Conservation (phyloP, 2,329 filamentous ascomycete genomes). For the Stromatinia cepivora region DNA sequence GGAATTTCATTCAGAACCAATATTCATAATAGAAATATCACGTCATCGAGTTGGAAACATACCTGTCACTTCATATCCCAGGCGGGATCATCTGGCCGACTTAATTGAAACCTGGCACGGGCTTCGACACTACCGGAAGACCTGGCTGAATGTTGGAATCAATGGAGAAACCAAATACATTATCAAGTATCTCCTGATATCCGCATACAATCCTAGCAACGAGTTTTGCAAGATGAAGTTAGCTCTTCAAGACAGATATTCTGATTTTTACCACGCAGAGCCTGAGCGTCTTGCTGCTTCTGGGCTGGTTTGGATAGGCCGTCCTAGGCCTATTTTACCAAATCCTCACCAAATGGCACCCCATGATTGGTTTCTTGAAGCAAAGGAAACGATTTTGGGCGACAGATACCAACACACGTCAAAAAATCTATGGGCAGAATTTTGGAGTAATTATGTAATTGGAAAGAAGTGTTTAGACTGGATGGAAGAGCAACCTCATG, state of each 20-base stretch:
- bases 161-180: not conserved
- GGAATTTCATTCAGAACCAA: not conserved
- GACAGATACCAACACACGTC: not conserved
- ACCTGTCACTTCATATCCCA: no score
- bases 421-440: rapidly evolving
- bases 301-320: no score
- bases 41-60: no score
- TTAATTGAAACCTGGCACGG: not conserved
- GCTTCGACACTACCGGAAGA: not conserved
- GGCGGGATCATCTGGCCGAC: not conserved
- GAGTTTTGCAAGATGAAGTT: not conserved
- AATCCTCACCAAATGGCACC: not conserved
- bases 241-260: not conserved
- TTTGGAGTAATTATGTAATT: not conserved
- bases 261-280: not conserved
- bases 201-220: not conserved
- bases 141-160: not conserved
- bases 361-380: not conserved
- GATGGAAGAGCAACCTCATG: not conserved
- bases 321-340: not conserved
- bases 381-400: not conserved
- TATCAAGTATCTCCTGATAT: not conserved
- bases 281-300: rapidly evolving
- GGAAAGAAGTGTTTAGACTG: not conserved
- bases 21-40: no score